Percentiles rank a stretch among this genome's conserved stretches.
Conservation (phyloP, 129 eudicot species). For the Oenanthe sinensis region DNA sequence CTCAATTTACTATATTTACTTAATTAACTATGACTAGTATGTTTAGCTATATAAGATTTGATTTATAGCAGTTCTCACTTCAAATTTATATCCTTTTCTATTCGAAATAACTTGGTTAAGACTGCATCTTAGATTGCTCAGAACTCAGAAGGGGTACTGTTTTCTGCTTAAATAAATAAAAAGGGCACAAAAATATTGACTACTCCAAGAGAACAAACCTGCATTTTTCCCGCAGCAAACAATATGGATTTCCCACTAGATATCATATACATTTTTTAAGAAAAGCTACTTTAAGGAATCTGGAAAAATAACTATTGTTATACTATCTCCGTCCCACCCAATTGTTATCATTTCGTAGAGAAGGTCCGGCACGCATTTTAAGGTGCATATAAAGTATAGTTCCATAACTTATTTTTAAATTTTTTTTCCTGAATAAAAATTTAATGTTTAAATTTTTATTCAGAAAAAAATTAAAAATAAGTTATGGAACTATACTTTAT, state of each 20-base stretch:
- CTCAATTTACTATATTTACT: neutral
- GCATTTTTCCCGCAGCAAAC: neutral
- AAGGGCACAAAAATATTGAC: neutral
- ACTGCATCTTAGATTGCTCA: neutral
- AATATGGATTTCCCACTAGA: neutral
- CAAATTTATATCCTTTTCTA: neutral
- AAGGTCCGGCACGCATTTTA: too few relatives aligned
- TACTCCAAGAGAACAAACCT: neutral
- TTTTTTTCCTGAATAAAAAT: too few relatives aligned
- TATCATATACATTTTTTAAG: neutral
- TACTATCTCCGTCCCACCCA: too few relatives aligned
- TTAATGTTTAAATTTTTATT: too few relatives aligned
- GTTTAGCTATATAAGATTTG: neutral
- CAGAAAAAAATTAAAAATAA: too few relatives aligned
- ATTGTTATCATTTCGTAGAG: too few relatives aligned
- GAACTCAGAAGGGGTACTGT: neutral
- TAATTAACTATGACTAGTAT: neutral
- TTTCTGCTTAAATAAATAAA: neutral
- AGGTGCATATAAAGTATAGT: too few relatives aligned
- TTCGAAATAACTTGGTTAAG: neutral
- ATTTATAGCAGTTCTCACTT: neutral
- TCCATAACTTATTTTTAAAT: too few relatives aligned
- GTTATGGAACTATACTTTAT: too few relatives aligned
- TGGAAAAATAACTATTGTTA: slow-evolving; percentile 1
- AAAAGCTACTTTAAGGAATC: neutral